Conservation (phyloP, 2,329 filamentous ascomycete genomes). For the Curvularia hawaiiensis region DNA sequence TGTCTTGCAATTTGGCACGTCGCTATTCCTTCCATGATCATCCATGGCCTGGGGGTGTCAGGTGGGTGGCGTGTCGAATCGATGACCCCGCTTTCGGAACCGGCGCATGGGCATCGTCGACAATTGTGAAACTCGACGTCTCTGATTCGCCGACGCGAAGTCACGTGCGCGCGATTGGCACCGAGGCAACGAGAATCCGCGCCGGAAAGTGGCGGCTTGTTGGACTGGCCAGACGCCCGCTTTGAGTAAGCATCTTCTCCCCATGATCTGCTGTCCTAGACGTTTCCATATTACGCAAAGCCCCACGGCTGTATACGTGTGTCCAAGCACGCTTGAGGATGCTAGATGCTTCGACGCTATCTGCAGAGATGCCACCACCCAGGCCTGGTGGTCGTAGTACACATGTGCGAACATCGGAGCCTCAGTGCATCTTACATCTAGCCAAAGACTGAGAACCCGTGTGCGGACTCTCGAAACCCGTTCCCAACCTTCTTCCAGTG, state of each 20-base stretch:
- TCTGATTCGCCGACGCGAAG: constrained; percentile 22
- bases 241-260: constrained; percentile 12
- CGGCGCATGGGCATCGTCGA: constrained; percentile 5
- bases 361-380: not conserved
- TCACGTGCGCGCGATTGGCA: constrained; percentile 15
- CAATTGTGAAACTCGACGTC: not conserved
- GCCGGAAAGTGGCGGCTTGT: constrained; percentile 13
- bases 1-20: not conserved
- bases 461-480: not conserved
- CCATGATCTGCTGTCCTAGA: constrained; percentile 6
- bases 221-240: constrained; percentile 12
- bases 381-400: not conserved
- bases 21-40: not conserved
- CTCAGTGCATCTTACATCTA: no score
- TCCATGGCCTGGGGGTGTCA: constrained; percentile 1
- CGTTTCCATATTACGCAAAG: constrained; percentile 5
- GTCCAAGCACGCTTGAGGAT: not conserved
- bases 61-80: constrained; percentile 16
- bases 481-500: not conserved
- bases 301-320: not conserved
- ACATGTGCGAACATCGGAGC: not conserved
- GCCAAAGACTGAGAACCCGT: not conserved
- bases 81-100: constrained; percentile 25
- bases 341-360: constrained; percentile 2
- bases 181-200: constrained; percentile 12